These are phyloP conservation scores for Saturnispora quitensis DNA, from an alignment of 805 yeast species.

Conservation along the genomic window DNA sequence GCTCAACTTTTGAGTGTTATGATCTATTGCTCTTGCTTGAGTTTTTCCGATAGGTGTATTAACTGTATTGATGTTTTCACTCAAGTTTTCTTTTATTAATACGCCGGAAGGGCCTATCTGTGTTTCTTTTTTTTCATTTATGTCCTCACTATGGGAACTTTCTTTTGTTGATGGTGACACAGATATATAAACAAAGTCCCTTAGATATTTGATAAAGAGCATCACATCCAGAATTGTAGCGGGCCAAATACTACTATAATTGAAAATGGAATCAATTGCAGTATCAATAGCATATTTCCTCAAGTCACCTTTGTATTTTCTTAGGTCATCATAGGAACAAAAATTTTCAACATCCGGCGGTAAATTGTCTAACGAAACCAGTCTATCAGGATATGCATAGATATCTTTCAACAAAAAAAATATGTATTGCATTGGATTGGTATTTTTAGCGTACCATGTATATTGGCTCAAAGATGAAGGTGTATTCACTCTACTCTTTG, in stretches of 20 bases:
- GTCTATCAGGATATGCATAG: constrained; percentile 9
- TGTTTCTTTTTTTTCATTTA: not conserved
- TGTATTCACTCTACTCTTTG: constrained; percentile 6
- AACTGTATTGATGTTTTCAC: not conserved
- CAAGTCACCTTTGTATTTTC: constrained; percentile 7
- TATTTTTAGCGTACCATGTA: constrained; percentile 12
- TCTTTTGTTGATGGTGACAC: not conserved
- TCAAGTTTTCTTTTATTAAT: not conserved
- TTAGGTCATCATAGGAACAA: constrained; percentile 7
- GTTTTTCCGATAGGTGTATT: not conserved
- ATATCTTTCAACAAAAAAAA: constrained; percentile 12
- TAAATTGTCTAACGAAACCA: constrained; percentile 5
- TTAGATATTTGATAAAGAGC: constrained; percentile 8
- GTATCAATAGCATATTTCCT: constrained; percentile 10
- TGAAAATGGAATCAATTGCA: not conserved
- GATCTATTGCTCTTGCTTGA: not conserved
- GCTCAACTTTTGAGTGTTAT: not conserved
- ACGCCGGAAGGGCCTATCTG: not conserved
- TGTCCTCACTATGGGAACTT: not conserved
- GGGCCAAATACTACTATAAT: constrained; percentile 4
- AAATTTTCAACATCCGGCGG: constrained; percentile 9
- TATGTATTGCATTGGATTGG: constrained; percentile 13
- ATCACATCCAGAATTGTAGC: constrained; percentile 7
- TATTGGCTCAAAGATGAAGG: not conserved
- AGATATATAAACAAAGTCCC: constrained; percentile 6